These are phyloP conservation scores for Pseudonitzschia pungens DNA, from an alignment of 108 stramenopile species.

Conservation along the genomic window DNA sequence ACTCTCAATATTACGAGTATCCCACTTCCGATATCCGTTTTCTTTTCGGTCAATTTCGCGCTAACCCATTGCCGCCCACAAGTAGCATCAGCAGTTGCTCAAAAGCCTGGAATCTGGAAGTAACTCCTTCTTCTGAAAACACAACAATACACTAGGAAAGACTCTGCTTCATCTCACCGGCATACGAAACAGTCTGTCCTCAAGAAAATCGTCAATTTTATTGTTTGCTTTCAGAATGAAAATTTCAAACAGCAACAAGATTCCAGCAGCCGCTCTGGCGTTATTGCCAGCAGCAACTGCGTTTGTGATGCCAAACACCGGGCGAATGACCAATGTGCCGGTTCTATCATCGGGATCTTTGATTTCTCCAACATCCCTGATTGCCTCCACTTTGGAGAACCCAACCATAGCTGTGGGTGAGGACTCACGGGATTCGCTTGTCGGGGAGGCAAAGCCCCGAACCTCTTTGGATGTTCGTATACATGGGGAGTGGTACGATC, in stretches of 20 bases:
- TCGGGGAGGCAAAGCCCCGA: conserved; percentile 32
- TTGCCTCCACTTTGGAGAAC: neutral
- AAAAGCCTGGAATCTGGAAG: no score
- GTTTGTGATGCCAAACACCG: neutral
- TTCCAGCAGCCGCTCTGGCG: neutral
- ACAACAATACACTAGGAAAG: neutral
- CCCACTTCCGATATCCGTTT: no score
- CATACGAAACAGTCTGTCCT: neutral
- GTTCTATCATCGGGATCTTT: no score
- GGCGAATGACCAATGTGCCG: neutral
- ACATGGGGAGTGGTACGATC: conserved; percentile 88
- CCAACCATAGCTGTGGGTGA: neutral
- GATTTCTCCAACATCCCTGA: neutral
- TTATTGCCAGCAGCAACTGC: neutral
- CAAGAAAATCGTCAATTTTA: neutral
- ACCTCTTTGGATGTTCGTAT: conserved; percentile 82
- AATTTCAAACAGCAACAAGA: neutral
- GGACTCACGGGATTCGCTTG: neutral
- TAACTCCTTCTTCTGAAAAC: neutral
- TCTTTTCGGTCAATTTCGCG: neutral
- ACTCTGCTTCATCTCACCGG: neutral
- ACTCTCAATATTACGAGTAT: neutral
- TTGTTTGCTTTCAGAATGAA: no score
- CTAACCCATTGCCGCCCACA: neutral
- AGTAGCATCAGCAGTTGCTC: neutral